These are phyloP conservation scores for Boeremia exigua DNA, from an alignment of 2,329 filamentous ascomycete species.

Conservation along the genomic window DNA sequence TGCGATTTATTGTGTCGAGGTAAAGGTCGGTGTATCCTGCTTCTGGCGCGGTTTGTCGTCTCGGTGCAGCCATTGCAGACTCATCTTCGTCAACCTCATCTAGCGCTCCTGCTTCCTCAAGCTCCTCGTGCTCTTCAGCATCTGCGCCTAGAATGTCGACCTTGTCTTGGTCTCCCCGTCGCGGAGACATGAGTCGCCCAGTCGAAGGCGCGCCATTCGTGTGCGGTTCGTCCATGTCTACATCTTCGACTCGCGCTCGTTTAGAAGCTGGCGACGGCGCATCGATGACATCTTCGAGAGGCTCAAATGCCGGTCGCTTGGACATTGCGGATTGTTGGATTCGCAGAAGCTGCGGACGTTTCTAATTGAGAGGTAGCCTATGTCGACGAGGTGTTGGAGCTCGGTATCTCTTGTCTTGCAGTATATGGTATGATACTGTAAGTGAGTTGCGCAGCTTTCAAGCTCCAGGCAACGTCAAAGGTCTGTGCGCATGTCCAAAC, in stretches of 20 bases:
- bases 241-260: conserved; percentile 54
- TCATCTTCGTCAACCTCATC: conserved; percentile 46
- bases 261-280: conserved; percentile 57
- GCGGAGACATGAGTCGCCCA: conserved; percentile 39
- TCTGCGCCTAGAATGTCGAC: conserved; percentile 46
- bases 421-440: neutral
- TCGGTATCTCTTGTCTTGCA: neutral
- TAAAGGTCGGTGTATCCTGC: conserved; percentile 95
- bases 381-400: too few species aligned
- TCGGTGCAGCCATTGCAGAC: conserved; percentile 53
- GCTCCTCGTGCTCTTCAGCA: conserved; percentile 45
- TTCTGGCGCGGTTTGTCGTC: conserved; percentile 77
- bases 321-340: conserved; percentile 47
- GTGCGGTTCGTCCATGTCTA: conserved; percentile 42
- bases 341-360: neutral
- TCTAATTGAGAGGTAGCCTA: neutral
- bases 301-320: conserved; percentile 55
- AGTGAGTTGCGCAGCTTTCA: conserved; percentile 3
- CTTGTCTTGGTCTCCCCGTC: conserved; percentile 33
- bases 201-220: conserved; percentile 35
- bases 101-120: conserved; percentile 45
- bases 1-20: conserved; percentile 93
- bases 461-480: conserved; percentile 30
- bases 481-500: conserved; percentile 26
- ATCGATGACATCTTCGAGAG: conserved; percentile 50